Percentiles rank a stretch among this genome's conserved stretches.
phyloP scores from a whole-genome alignment of 768 basidiomycete species.

The Paxillus rubicundulus region DNA sequence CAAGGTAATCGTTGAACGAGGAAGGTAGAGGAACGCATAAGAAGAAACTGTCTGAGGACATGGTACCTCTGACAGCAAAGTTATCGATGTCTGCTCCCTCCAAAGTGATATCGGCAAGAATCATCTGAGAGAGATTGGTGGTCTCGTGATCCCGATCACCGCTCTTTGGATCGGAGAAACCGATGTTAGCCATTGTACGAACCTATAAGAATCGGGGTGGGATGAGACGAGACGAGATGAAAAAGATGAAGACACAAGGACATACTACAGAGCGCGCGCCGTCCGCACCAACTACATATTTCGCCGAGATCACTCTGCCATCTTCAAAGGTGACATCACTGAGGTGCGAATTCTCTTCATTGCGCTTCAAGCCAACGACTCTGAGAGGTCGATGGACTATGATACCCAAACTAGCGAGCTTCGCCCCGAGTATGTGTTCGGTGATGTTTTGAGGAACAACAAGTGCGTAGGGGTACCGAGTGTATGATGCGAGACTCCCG shows the following conservation, averaged over 20 bases:
- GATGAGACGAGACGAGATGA: background rate
- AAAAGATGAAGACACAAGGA: background rate
- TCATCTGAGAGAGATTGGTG: slow-evolving; percentile 37
- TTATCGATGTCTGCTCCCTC: slow-evolving; percentile 3
- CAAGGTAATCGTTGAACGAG: slow-evolving; percentile 20
- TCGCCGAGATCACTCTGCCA: slow-evolving; percentile 41
- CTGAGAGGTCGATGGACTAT: slow-evolving; percentile 37
- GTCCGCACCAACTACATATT: slow-evolving; percentile 52
- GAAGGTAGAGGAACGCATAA: slow-evolving; percentile 38
- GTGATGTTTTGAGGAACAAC: slow-evolving; percentile 44
- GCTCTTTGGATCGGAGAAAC: slow-evolving; percentile 44
- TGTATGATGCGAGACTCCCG: slow-evolving; percentile 36
- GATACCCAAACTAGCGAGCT: slow-evolving; percentile 33
- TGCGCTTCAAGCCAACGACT: slow-evolving; percentile 37
- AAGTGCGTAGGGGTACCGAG: slow-evolving; percentile 42
- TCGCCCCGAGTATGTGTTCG: slow-evolving; percentile 39
- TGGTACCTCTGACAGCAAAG: slow-evolving; percentile 16
- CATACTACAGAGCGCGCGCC: slow-evolving; percentile 46
- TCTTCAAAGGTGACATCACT: slow-evolving; percentile 46
- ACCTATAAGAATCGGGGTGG: slow-evolving; percentile 29
- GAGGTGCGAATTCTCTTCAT: slow-evolving; percentile 24
- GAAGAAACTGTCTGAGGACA: slow-evolving; percentile 33
- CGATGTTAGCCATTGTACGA: slow-evolving; percentile 39
- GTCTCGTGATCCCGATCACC: slow-evolving; percentile 15
- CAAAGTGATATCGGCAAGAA: slow-evolving; percentile 48